Percentiles rank a stretch among this genome's conserved stretches.
These are phyloP conservation scores for Mariannaea sp. DNA, from an alignment of 2,329 filamentous ascomycete genomes.

Conservation along the genomic window DNA sequence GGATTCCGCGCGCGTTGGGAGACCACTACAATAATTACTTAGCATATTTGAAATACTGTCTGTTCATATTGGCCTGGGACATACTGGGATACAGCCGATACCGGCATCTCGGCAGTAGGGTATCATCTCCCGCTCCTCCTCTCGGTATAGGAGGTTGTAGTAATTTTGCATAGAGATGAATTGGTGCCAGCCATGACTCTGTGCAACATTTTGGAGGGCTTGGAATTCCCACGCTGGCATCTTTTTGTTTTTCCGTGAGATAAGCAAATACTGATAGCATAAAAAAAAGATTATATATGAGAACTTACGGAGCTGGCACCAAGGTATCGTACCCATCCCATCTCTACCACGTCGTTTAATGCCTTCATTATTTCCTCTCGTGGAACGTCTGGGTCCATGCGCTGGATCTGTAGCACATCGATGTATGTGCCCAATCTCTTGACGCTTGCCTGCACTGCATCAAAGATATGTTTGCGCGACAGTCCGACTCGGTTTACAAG, in stretches of 20 bases:
- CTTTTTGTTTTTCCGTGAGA: no score
- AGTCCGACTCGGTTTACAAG: slow-evolving; percentile 7
- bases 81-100: slow-evolving; percentile 22
- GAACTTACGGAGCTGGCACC: slow-evolving; percentile 9
- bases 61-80: no score
- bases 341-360: slow-evolving; percentile 5
- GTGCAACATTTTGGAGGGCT: slow-evolving; percentile 46
- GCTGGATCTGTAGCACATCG: slow-evolving; percentile 12
- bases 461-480: slow-evolving; percentile 6
- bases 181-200: slow-evolving; percentile 59
- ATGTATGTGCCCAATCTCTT: slow-evolving; percentile 5
- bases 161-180: slow-evolving; percentile 64
- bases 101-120: slow-evolving; percentile 34
- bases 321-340: slow-evolving; percentile 5
- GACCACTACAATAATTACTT: slow-evolving; percentile 22
- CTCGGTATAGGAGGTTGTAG: slow-evolving; percentile 60
- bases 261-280: no score
- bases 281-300: background rate
- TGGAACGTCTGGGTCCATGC: slow-evolving; percentile 7
- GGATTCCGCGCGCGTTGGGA: slow-evolving; percentile 24
- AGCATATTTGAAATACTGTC: no score
- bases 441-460: slow-evolving; percentile 6
- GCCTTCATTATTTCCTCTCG: slow-evolving; percentile 12
- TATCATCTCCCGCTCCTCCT: slow-evolving; percentile 59
- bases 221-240: slow-evolving; percentile 13